Conservation (phyloP, 2,329 filamentous ascomycete genomes). For the Falciphora oryzae region DNA sequence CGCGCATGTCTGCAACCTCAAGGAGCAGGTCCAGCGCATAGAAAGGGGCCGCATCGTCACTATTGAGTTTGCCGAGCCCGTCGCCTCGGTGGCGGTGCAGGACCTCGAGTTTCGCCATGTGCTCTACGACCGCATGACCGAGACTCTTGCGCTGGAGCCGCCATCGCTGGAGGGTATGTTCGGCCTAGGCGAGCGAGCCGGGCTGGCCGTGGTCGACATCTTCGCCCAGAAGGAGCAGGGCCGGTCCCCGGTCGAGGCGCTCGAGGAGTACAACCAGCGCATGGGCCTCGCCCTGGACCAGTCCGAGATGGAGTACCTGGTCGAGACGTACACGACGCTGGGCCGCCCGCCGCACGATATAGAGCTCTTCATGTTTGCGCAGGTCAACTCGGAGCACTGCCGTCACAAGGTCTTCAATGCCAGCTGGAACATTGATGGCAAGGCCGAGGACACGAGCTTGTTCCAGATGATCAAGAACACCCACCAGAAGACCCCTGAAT, state of each 20-base stretch:
- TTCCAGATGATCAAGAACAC: constrained; percentile 98
- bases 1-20: constrained; percentile 82
- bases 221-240: constrained; percentile 45
- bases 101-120: constrained; percentile 57
- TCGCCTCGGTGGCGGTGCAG: constrained; percentile 41
- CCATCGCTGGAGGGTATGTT: constrained; percentile 76
- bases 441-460: constrained; percentile 70
- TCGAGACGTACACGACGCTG: constrained; percentile 70
- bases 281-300: constrained; percentile 82
- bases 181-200: constrained; percentile 54
- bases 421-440: constrained; percentile 88
- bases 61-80: constrained; percentile 51
- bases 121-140: constrained; percentile 93
- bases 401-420: constrained; percentile 91
- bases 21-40: constrained; percentile 64
- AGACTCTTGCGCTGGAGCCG: constrained; percentile 61
- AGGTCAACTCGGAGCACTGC: constrained; percentile 97
- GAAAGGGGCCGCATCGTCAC: constrained; percentile 81
- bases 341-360: constrained; percentile 74
- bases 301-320: constrained; percentile 87
- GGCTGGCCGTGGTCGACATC: constrained; percentile 71
- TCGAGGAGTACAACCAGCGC: constrained; percentile 77
- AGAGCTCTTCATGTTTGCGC: constrained; percentile 98
- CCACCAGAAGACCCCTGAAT: constrained; percentile 72
- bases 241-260: constrained; percentile 60